These are phyloP conservation scores for Trichomonascaceae sp. DNA, from an alignment of 1,139 yeast species.

Conservation along the genomic window DNA sequence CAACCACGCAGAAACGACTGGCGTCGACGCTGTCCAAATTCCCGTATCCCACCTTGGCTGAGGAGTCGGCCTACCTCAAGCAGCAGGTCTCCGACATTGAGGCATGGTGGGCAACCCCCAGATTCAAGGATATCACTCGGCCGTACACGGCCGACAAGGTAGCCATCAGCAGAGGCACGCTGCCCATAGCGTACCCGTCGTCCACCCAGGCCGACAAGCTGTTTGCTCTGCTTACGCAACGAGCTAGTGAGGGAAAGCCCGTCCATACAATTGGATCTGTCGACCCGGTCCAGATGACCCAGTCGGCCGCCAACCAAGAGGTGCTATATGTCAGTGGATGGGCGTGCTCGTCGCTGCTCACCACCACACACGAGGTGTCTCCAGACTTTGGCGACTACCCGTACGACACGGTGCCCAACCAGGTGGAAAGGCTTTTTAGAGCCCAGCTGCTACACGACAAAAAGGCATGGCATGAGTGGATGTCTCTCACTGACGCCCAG, in stretches of 20 bases:
- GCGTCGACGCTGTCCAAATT: slow-evolving; percentile 24
- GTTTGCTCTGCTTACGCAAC: slow-evolving; percentile 31
- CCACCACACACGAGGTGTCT: slow-evolving; percentile 46
- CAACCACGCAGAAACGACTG: too few species aligned
- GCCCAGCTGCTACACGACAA: slow-evolving; percentile 48
- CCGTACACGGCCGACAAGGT: slow-evolving; percentile 43
- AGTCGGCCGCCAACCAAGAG: slow-evolving; percentile 40
- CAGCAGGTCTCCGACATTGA: slow-evolving; percentile 27
- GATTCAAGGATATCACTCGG: slow-evolving; percentile 37
- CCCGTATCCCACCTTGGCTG: slow-evolving; percentile 26
- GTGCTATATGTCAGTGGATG: slow-evolving; percentile 52
- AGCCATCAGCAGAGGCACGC: slow-evolving; percentile 39
- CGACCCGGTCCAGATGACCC: slow-evolving; percentile 52
- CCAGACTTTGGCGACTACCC: slow-evolving; percentile 56
- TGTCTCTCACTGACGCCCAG: slow-evolving; percentile 23
- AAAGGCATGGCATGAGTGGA: slow-evolving; percentile 36
- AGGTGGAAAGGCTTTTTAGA: slow-evolving; percentile 45
- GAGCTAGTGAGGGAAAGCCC: slow-evolving; percentile 33
- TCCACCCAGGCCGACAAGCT: slow-evolving; percentile 43
- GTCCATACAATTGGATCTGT: slow-evolving; percentile 48
- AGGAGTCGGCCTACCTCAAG: slow-evolving; percentile 23
- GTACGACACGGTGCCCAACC: slow-evolving; percentile 53
- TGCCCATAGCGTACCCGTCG: slow-evolving; percentile 36
- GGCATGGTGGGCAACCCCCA: slow-evolving; percentile 39
- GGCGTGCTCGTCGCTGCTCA: slow-evolving; percentile 42